Base-by-base conservation (phyloP, 805 yeast genomes). In the Barnettozyma populi region DNA sequence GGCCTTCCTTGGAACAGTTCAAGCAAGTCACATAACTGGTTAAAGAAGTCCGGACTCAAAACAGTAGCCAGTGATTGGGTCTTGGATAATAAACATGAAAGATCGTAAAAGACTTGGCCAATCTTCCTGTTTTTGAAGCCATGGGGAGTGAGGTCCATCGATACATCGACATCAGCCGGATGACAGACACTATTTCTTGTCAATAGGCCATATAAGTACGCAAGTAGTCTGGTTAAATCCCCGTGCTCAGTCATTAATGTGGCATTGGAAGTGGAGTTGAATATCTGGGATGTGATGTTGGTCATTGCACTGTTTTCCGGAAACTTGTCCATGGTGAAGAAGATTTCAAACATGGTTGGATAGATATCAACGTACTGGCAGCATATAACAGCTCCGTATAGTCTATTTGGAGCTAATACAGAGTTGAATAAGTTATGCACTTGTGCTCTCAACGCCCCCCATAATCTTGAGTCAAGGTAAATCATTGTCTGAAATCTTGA, bases 351-450 rank as follows among this genome's bases (percentile, higher is more conserved):
- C 14, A 87, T 66, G 8, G 78, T 74, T 0, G 95, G 90, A 62
- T 92, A 92, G 0, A 89, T 70, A 55, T 89, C 95, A 38, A 89
- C 85, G 59, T 89, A 90, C 56, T 89, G 92, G 36, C 78, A 75
- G n/a, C 85, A 82, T 36, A 86, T 68, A n/a, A 82, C 61, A 27
- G 73, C 63, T 57, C 82, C 82, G 60, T 73, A 82, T 13, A 64
- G 67, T 43, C 74, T 63, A 57, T 81, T 81, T 13, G 87, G 78
- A 16, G 87, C 79, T 50, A 88, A 65, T 0, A 84, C 75, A 0
- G 82, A 73, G 36, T 85, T 76, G 59, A 79, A 84, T 48, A 87
- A 65, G 53, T 81, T 87, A 50, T 84, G 86, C 13, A 86, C 66
- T 7, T 70, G 62, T 0, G 68, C 57, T 40, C 96, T 71, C 5